Conservation (phyloP, 305 asterid genomes). For the Withania somnifera region DNA sequence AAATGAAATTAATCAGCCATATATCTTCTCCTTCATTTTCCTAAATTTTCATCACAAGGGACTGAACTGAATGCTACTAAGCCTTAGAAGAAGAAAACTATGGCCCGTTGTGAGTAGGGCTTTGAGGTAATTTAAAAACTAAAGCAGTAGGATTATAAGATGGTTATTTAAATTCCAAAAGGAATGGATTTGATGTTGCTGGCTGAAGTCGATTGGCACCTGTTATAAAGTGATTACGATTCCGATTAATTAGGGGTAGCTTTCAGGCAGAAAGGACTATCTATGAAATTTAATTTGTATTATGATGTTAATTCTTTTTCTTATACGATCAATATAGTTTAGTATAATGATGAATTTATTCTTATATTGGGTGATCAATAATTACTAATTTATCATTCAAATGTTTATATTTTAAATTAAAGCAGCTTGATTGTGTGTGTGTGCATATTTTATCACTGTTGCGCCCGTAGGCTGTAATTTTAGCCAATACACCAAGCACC, state of each 20-base stretch:
- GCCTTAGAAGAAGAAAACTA: background rate
- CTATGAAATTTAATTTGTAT: background rate
- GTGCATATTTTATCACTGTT: no score
- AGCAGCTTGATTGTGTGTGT: background rate
- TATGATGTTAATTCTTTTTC: background rate
- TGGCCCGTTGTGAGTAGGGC: no score
- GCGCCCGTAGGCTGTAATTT: no score
- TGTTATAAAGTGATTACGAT: background rate
- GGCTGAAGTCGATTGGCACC: background rate
- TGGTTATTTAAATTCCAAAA: background rate
- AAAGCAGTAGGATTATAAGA: background rate
- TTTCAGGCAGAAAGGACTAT: background rate
- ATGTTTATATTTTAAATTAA: background rate
- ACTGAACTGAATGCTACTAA: background rate
- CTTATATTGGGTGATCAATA: background rate
- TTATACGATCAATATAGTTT: background rate
- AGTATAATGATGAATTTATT: background rate
- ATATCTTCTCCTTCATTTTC: background rate
- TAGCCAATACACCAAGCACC: no score
- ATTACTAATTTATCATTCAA: background rate
- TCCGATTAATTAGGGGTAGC: no score
- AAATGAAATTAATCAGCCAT: no score
- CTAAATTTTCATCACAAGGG: background rate
- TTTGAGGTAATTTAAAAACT: background rate
- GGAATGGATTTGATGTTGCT: background rate